Evolutionary conservation across 192 early-diverging fungal genomes (phyloP).

Genomic region (Backusella tarrabulga): DNA sequence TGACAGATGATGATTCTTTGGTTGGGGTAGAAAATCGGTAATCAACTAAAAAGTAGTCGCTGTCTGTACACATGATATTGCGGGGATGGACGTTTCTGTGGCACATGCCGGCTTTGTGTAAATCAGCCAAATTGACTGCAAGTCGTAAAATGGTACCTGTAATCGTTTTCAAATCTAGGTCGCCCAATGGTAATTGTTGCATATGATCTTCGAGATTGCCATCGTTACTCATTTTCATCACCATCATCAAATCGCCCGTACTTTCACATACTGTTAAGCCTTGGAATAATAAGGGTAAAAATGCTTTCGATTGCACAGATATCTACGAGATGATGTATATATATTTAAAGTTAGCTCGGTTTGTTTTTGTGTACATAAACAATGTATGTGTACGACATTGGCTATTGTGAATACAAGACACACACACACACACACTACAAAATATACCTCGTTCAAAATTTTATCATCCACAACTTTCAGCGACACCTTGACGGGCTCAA

Average conservation of each 20-base stretch:
- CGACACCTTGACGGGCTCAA: constrained; percentile 24
- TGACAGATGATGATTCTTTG: constrained; percentile 27
- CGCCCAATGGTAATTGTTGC: constrained; percentile 29
- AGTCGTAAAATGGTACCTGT: constrained; percentile 33
- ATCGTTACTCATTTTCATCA: constrained; percentile 35
- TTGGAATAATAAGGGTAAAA: constrained; percentile 31
- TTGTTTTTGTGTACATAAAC: background rate
- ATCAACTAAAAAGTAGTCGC: constrained; percentile 37
- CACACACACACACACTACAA: background rate
- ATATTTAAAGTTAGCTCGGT: background rate
- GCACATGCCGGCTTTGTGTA: constrained; percentile 27
- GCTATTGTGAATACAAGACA: background rate
- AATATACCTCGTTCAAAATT: constrained; percentile 36
- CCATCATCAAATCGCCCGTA: constrained; percentile 40
- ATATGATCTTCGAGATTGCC: constrained; percentile 37
- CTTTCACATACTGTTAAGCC: constrained; percentile 36
- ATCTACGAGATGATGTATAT: constrained; percentile 12
- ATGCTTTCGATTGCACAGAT: constrained; percentile 32
- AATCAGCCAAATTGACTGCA: constrained; percentile 26
- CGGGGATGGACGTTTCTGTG: constrained; percentile 34
- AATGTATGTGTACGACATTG: background rate
- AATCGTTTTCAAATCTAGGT: constrained; percentile 34
- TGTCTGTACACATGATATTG: constrained; percentile 35
- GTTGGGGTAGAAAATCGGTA: constrained; percentile 33
- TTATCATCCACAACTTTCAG: constrained; percentile 36